Evolutionary conservation across 73 alveolate genomes (phyloP).

Genomic region (Blepharisma japonicum): DNA sequence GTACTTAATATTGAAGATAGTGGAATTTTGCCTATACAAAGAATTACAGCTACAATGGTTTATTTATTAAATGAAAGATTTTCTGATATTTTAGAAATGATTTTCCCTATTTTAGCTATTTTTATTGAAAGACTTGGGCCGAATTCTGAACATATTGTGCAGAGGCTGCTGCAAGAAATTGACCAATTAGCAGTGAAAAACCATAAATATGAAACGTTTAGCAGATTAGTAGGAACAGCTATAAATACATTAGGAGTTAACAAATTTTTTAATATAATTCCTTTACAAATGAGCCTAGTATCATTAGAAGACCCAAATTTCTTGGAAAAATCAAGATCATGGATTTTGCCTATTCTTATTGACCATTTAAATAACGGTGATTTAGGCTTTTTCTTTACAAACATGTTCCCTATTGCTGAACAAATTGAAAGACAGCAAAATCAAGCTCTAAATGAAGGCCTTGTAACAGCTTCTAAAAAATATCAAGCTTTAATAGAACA

Average conservation of each 20-base stretch:
- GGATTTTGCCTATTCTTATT: constrained; percentile 1
- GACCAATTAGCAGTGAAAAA: neutral
- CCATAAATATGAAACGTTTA: neutral
- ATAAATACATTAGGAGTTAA: neutral
- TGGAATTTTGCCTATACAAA: constrained; percentile 5
- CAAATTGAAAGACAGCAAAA: neutral
- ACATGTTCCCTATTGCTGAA: constrained; percentile 16
- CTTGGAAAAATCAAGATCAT: constrained; percentile 24
- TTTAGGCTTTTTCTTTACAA: neutral
- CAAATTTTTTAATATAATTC: constrained; percentile 20
- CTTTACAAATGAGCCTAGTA: neutral
- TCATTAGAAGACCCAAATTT: neutral
- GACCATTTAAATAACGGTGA: neutral
- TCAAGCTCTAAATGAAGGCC: neutral
- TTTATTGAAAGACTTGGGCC: constrained; percentile 7
- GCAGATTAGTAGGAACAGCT: neutral
- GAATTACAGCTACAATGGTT: constrained; percentile 20
- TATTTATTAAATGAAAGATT: constrained; percentile 21
- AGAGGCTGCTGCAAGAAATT: neutral
- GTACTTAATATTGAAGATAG: constrained; percentile 13
- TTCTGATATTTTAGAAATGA: constrained; percentile 22
- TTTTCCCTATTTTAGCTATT: constrained; percentile 2
- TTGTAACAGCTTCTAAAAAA: neutral
- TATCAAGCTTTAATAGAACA: neutral
- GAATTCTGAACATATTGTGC: constrained; percentile 8